These are phyloP conservation scores for Chloropicon primus DNA, from an alignment of 139 green algal genomes.

Conservation along the genomic window DNA sequence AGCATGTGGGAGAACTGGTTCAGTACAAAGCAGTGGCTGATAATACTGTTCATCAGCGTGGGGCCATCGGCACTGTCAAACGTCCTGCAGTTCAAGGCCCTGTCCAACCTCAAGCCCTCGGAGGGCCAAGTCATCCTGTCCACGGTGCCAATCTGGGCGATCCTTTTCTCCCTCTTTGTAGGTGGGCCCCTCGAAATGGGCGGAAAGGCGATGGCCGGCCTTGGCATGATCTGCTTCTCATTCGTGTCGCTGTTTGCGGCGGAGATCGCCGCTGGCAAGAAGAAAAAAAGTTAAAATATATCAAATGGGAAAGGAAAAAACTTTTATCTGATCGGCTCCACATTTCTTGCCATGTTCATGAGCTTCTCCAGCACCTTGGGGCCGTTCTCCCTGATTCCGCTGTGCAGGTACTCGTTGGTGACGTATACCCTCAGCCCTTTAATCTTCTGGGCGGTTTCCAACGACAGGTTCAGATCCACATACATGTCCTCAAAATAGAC, in stretches of 20 bases:
- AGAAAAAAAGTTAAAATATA: too few relatives aligned
- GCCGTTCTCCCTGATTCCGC: constrained; percentile 31
- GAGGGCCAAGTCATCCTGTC: neutral
- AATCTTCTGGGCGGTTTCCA: constrained; percentile 34
- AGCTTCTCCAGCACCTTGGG: constrained; percentile 15
- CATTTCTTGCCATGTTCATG: constrained; percentile 7
- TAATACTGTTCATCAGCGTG: neutral
- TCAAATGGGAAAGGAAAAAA: too few relatives aligned
- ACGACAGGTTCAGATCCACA: constrained; percentile 72
- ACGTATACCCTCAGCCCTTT: constrained; percentile 50
- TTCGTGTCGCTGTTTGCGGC: neutral
- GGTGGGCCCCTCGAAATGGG: neutral
- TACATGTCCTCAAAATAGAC: constrained; percentile 84
- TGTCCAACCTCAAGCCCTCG: neutral
- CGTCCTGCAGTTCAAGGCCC: neutral
- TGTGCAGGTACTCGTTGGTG: constrained; percentile 83
- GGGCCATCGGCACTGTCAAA: neutral
- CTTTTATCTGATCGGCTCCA: constrained; percentile 11
- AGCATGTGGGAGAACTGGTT: neutral
- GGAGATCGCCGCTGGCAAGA: neutral
- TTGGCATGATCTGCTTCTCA: neutral
- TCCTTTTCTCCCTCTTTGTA: neutral
- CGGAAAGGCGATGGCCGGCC: neutral
- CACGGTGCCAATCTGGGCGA: neutral
- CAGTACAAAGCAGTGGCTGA: neutral